Conservation (phyloP, 148 eudicot genomes). For the Rheum nobile region DNA sequence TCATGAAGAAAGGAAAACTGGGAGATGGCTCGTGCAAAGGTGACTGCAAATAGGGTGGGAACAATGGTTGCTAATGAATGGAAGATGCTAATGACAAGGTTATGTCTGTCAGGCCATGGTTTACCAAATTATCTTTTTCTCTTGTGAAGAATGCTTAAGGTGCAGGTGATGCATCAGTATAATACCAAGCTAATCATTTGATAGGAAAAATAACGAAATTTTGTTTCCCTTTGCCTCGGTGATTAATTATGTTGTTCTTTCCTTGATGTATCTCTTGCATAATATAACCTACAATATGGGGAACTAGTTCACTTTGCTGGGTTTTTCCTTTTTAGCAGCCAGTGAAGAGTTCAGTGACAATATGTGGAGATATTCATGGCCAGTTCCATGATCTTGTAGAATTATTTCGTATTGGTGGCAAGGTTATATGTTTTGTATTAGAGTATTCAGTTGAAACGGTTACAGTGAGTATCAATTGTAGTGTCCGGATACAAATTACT, state of each 20-base stretch:
- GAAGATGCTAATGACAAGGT: constrained; percentile 78
- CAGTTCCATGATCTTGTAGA: no score
- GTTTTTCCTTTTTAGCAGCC: constrained; percentile 42
- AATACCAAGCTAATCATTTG: background rate
- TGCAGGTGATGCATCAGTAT: background rate
- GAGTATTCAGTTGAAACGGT: no score
- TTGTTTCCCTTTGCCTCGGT: background rate
- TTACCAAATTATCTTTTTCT: background rate
- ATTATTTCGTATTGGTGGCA: constrained; percentile 95
- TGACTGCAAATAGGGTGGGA: constrained; percentile 71
- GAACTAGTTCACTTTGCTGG: background rate
- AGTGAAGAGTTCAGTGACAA: constrained; percentile 94
- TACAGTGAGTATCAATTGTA: no score
- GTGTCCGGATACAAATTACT: no score
- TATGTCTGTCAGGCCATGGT: constrained; percentile 78
- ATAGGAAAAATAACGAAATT: background rate
- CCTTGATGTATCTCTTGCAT: background rate
- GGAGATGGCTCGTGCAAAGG: constrained; percentile 75
- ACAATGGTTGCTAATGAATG: constrained; percentile 78
- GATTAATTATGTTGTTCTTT: background rate
- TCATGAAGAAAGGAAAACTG: constrained; percentile 70
- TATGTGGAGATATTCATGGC: no score
- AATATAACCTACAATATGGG: background rate
- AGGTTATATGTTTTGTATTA: constrained; percentile 26
- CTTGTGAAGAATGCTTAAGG: background rate